Conservation (phyloP, 2,329 filamentous ascomycete species). For the Colletotrichum somersetense region DNA sequence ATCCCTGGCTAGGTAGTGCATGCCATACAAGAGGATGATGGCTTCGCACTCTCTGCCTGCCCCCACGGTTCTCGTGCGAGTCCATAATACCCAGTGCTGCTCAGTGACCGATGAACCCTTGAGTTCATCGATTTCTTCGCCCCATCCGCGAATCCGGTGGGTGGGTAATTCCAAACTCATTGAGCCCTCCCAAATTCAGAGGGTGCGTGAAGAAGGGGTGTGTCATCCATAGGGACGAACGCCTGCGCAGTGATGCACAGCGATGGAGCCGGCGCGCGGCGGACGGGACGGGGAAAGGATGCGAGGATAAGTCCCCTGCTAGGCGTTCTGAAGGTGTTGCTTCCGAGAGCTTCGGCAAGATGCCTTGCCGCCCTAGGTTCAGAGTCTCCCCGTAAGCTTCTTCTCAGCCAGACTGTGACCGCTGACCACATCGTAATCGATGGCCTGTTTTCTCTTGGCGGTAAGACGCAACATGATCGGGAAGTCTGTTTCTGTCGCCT, state of each 20-base stretch:
- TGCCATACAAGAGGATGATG: not conserved
- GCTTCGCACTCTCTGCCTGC: not conserved
- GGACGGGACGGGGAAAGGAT: slow-evolving; percentile 21
- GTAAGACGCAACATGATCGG: slow-evolving; percentile 10
- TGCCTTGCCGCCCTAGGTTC: not conserved
- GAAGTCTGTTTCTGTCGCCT: slow-evolving; percentile 16
- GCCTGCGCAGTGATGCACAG: slow-evolving; percentile 27
- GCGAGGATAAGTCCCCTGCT: slow-evolving; percentile 11
- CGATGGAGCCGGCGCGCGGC: slow-evolving; percentile 25
- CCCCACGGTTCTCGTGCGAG: no score
- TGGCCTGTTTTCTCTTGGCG: not conserved
- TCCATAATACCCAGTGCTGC: no score
- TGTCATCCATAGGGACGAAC: slow-evolving; percentile 28
- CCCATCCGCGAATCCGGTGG: not conserved
- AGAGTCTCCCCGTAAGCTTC: slow-evolving; percentile 18
- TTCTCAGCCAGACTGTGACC: not conserved
- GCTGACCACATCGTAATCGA: not conserved
- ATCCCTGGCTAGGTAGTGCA: not conserved
- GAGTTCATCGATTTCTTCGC: not conserved
- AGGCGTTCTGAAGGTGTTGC: slow-evolving; percentile 21
- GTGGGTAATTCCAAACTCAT: not conserved
- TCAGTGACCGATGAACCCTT: not conserved
- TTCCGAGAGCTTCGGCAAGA: slow-evolving; percentile 16
- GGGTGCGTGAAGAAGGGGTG: slow-evolving; percentile 2
- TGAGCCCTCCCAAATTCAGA: not conserved